A percentile compares a stretch with the other conserved stretches of the same genome.
Evolutionary conservation across 1,139 yeast genomes (phyloP).

Genomic region (Kodamaea sp.): DNA sequence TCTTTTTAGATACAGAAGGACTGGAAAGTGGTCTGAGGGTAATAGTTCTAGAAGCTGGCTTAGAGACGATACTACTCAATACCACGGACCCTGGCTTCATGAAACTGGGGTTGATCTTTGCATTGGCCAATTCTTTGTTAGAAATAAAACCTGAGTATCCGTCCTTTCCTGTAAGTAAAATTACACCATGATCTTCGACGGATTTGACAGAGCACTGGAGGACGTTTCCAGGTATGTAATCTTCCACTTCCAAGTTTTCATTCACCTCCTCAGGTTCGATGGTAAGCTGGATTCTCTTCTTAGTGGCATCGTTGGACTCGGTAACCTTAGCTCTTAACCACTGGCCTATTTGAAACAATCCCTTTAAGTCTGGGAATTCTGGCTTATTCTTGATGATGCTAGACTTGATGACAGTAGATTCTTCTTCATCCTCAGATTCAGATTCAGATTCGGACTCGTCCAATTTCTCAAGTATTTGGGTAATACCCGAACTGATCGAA

Average conservation of each 20-base stretch:
- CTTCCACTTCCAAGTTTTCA: conserved; percentile 59
- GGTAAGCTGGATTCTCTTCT: conserved; percentile 68
- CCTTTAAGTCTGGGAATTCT: conserved; percentile 56
- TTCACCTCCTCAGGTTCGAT: conserved; percentile 79
- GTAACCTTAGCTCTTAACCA: conserved; percentile 82
- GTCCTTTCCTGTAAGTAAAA: conserved; percentile 67
- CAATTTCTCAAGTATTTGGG: conserved; percentile 54
- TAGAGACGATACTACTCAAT: conserved; percentile 45
- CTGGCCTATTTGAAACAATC: conserved; percentile 69
- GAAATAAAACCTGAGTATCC: conserved; percentile 72
- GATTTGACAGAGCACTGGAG: conserved; percentile 79
- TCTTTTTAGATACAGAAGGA: conserved; percentile 36
- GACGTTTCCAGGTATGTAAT: conserved; percentile 59
- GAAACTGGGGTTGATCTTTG: conserved; percentile 20
- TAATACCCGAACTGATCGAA: conserved; percentile 65
- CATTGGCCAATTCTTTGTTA: conserved; percentile 54
- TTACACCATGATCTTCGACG: conserved; percentile 88
- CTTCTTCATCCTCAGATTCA: conserved; percentile 44
- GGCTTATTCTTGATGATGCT: conserved; percentile 29
- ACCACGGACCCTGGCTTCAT: conserved; percentile 49
- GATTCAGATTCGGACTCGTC: conserved; percentile 46
- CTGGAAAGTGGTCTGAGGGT: conserved; percentile 50
- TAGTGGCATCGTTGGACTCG: conserved; percentile 27
- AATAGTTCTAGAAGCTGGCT: conserved; percentile 59
- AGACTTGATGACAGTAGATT: conserved; percentile 23